phyloP scores from a whole-genome alignment of 768 basidiomycete genomes.

The Lepiota venenata region DNA sequence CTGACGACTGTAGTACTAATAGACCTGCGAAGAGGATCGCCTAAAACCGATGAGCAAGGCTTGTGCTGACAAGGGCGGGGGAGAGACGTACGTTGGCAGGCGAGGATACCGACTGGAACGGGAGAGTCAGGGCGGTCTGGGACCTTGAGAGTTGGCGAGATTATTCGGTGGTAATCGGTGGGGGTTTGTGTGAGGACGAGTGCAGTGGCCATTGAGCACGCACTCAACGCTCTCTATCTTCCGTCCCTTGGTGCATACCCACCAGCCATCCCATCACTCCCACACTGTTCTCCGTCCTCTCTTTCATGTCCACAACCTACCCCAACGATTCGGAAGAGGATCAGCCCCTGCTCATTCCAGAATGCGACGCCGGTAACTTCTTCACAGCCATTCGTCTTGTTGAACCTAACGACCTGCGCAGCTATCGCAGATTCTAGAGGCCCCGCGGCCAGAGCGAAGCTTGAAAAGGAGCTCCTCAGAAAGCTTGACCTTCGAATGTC shows the following conservation, averaged over 20 bases:
- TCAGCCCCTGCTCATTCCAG: slow-evolving; percentile 2
- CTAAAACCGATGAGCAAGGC: slow-evolving; percentile 27
- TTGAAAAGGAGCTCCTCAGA: slow-evolving; percentile 37
- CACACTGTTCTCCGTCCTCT: background rate
- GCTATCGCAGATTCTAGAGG: slow-evolving; percentile 25
- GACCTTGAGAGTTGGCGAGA: slow-evolving; percentile 53
- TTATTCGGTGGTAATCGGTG: slow-evolving; percentile 59
- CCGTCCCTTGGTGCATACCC: background rate
- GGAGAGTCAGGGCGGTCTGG: slow-evolving; percentile 47
- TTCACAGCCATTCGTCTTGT: background rate
- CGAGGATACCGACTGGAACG: slow-evolving; percentile 73
- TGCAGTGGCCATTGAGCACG: slow-evolving; percentile 35
- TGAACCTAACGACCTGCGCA: slow-evolving; percentile 1
- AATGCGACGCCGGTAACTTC: too few species aligned
- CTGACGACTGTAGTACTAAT: slow-evolving; percentile 57
- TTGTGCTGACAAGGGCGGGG: background rate
- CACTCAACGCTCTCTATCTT: background rate
- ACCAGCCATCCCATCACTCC: slow-evolving; percentile 6
- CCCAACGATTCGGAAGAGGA: slow-evolving; percentile 7
- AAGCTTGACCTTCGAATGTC: slow-evolving; percentile 52
- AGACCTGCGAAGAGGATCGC: slow-evolving; percentile 64
- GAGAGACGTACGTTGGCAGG: slow-evolving; percentile 63
- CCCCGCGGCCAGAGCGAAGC: slow-evolving; percentile 17
- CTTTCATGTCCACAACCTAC: background rate
- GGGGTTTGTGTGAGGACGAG: slow-evolving; percentile 43